These are phyloP conservation scores for Rhodomyrtus tomentosa DNA, from an alignment of 345 rosid genomes.

Conservation along the genomic window DNA sequence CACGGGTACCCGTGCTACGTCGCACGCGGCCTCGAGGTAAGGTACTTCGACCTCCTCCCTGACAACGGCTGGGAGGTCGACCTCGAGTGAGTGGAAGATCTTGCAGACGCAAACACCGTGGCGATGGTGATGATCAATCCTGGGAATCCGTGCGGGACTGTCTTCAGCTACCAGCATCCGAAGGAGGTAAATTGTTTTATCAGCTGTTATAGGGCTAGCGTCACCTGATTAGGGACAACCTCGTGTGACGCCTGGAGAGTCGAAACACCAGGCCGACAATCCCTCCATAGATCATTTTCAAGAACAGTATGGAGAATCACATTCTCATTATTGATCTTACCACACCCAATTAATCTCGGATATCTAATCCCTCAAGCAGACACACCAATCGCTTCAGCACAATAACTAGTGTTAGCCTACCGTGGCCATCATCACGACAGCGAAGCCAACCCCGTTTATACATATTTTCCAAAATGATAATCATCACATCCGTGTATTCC, in stretches of 20 bases:
- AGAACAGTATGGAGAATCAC: background rate
- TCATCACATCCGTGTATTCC: background rate
- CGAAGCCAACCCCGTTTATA: background rate
- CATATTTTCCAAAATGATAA: background rate
- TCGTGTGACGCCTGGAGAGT: background rate
- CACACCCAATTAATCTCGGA: background rate
- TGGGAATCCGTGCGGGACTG: constrained; percentile 48
- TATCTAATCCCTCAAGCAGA: background rate
- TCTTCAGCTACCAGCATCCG: constrained; percentile 43
- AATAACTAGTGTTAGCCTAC: rapidly evolving
- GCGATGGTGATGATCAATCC: constrained; percentile 47
- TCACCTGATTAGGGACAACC: constrained; percentile 12
- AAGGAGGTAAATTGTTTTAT: constrained; percentile 17
- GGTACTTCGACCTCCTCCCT: constrained; percentile 50
- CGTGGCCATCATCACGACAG: background rate
- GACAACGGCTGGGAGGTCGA: constrained; percentile 52
- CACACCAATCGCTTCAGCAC: background rate
- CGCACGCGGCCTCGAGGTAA: constrained; percentile 25
- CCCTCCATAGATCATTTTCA: background rate
- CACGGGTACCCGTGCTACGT: constrained; percentile 37
- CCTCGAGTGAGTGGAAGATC: constrained; percentile 32
- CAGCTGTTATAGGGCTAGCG: constrained; percentile 15
- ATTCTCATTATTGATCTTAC: background rate
- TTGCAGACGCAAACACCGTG: constrained; percentile 49
- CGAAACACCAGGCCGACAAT: background rate